Evolutionary conservation across 306 rosid species (phyloP), one percentile per base, ranked within the genome.

Genomic region (Prunus kanzakura): DNA sequence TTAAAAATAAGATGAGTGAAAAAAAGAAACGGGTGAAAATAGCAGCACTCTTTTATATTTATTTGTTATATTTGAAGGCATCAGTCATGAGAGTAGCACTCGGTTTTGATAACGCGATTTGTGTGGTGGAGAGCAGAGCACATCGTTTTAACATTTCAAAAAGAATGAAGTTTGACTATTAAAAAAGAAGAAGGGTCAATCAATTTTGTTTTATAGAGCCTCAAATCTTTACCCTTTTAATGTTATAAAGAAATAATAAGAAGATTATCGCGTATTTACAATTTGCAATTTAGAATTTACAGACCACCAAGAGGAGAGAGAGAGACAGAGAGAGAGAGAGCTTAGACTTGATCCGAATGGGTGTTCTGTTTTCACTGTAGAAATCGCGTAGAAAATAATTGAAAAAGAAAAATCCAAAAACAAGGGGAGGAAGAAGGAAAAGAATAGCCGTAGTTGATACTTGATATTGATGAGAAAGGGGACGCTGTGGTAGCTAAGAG

Each of bases 91-190:
- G 43, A 27, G 16, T 16, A 51, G 22, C 43, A 69, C 61, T 18
- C 8, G 16, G 4, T 15, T 49, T 16, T 15, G 61, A 18, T 69
- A 49, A 69, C 58, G 6, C 4, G 23, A 69, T 9, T 65, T 50
- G 74, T 54, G 35, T 29, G 74, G 62, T 35, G 27, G 50, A 38
- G 51, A 65, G 7, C 23, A 11, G 3, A 65, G 25, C 47, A 38
- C 30, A 56, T 5, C 15, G 11, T 68, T 46, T 51, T 50, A n/a
- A 27, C 46, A 69, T 25, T 15, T 25, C 43, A 68, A 47, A 22
- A 23, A 12, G 43, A n/a, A 27, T 4, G 25, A 25, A 45, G 60
- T 55, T 50, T 61, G 57, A 78, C 81, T 71, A 71, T 22, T 41
- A 18, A 63, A 38, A 14, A 19, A 15, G 35, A 22, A 10, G 10